phyloP scores from a whole-genome alignment of 768 basidiomycete species.

The Scleroderma bovista region DNA sequence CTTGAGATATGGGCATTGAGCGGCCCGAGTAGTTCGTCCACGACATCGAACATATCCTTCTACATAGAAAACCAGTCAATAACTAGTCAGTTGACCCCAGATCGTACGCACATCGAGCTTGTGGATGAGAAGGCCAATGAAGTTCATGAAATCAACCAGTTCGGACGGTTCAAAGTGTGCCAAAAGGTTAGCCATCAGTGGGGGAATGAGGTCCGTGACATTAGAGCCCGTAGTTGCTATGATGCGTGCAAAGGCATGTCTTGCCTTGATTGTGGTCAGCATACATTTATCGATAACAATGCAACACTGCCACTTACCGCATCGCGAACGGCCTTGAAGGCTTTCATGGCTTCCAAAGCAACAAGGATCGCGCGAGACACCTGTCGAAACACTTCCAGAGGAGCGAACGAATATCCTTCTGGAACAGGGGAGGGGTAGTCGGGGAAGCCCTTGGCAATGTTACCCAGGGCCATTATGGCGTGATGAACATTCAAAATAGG shows the following conservation, averaged over 20 bases:
- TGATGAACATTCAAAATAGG: conserved; percentile 90
- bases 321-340: conserved; percentile 82
- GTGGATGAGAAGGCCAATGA: conserved; percentile 87
- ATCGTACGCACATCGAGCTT: conserved; percentile 67
- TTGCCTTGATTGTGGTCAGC: conserved; percentile 49
- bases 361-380: conserved; percentile 84
- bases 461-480: conserved; percentile 89
- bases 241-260: conserved; percentile 90
- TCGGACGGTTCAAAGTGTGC: conserved; percentile 90
- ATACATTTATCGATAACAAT: background rate
- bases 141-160: conserved; percentile 92
- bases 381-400: conserved; percentile 74
- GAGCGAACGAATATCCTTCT: conserved; percentile 62
- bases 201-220: conserved; percentile 82
- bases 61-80: conserved; percentile 25
- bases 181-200: conserved; percentile 86
- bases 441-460: conserved; percentile 94
- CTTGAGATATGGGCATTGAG: conserved; percentile 77
- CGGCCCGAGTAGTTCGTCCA: conserved; percentile 87
- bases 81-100: background rate
- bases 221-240: conserved; percentile 84
- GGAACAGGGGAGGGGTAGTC: conserved; percentile 73
- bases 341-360: conserved; percentile 83
- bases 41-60: conserved; percentile 81
- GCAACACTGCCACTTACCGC: conserved; percentile 53